Evolutionary conservation across 345 rosid species (phyloP), one percentile per base, ranked within the genome.

Genomic region (Sisymbrium irio): DNA sequence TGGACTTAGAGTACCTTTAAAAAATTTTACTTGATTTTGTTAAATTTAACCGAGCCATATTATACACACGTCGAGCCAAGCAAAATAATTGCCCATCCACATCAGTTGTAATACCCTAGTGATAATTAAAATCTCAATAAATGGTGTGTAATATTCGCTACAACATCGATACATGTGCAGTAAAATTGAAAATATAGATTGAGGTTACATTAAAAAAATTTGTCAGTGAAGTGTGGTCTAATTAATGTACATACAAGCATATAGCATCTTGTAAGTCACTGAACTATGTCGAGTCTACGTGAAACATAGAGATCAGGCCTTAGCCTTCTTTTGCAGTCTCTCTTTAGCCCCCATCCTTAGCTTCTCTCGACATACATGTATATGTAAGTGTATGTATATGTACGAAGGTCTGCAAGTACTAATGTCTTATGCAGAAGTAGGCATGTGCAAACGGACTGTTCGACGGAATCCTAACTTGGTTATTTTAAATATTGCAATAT

Each of bases 211-310:
- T 70, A 76, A 63, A 53, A 22, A 63, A 55, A n/a, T 7, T 11
- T 71, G 76, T 71, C 76, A 64, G 76, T 39, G 76, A 70, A 77
- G 75, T 70, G 61, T 71, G 71, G 67, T 55, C 44, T 64, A 50
- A 6, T 64, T 37, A 65, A 56, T 61, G 63, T 58, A 58, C 25
- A 44, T 46, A 64, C 10, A 32, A 77, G 71, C 64, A 71, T 64
- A 63, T 71, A 65, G 80, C 55, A 77, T 77, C 80, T 77, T 57
- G 57, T 57, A 25, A 45, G 75, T 62, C 76, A 77, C 72, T 77
- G 80, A 70, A 65, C 62, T 71, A 77, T 65, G 80, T 77, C 76
- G 72, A 77, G 67, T 71, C 76, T 64, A 65, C 72, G 63, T 65
- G 80, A 64, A 77, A 71, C 80, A 77, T 39, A 71, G 80, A 70